Conservation (phyloP, 768 basidiomycete species). For the Podaxis pistillaris region DNA sequence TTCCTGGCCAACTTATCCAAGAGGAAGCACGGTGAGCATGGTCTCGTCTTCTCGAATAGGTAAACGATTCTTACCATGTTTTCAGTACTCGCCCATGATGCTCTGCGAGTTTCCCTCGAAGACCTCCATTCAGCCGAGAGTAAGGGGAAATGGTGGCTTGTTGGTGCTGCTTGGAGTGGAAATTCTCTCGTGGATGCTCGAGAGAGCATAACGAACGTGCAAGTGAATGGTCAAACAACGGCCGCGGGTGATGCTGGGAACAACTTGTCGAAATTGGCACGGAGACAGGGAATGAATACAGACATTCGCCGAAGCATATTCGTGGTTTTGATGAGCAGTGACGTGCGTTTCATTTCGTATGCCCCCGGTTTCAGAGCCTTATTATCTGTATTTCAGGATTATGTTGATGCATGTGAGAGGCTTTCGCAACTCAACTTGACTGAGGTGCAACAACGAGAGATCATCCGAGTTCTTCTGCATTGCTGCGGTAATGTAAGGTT, state of each 20-base stretch:
- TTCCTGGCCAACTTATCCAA: conserved; percentile 75
- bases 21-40: conserved; percentile 62
- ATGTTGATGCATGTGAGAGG: conserved; percentile 93
- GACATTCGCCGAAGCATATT: conserved; percentile 92
- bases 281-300: conserved; percentile 98
- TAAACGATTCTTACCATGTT: background rate
- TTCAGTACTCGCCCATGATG: conserved; percentile 78
- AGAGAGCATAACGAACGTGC: conserved; percentile 22
- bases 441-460: conserved; percentile 92
- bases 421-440: conserved; percentile 79
- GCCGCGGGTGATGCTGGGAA: conserved; percentile 28
- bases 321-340: conserved; percentile 92
- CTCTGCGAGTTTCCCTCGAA: conserved; percentile 79
- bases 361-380: background rate
- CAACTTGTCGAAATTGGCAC: conserved; percentile 73
- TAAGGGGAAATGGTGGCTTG: conserved; percentile 98
- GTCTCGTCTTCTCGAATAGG: background rate
- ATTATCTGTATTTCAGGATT: conserved; percentile 60
- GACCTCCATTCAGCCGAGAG: conserved; percentile 83
- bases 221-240: conserved; percentile 24
- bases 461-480: conserved; percentile 88
- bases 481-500: conserved; percentile 84
- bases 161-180: conserved; percentile 94
- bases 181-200: conserved; percentile 83
- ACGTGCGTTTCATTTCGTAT: conserved; percentile 49